Evolutionary conservation across 345 rosid species (phyloP).

Genomic region (Gossypium herbaceum): DNA sequence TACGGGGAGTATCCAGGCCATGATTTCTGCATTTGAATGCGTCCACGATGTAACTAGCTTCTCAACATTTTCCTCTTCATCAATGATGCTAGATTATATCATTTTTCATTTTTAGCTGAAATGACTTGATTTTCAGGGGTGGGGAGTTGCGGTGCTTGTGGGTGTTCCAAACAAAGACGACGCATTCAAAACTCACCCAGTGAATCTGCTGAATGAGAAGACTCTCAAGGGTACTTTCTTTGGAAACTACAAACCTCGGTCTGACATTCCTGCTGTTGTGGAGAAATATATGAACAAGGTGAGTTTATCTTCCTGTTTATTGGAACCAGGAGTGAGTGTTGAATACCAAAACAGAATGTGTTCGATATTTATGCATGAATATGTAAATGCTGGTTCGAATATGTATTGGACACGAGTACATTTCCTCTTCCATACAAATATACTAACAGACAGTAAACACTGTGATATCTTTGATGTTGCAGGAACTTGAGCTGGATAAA

Average conservation of each 20-base stretch:
- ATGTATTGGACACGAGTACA: too few relatives aligned
- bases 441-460: neutral
- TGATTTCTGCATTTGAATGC: constrained; percentile 88
- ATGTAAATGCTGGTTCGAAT: too few relatives aligned
- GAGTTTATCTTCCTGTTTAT: neutral
- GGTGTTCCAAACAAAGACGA: constrained; percentile 69
- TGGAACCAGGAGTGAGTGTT: too few relatives aligned
- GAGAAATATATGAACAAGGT: constrained; percentile 65
- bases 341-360: too few relatives aligned
- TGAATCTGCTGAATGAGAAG: constrained; percentile 58
- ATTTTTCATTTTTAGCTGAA: neutral
- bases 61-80: neutral
- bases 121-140: constrained; percentile 40
- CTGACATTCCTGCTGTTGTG: constrained; percentile 59
- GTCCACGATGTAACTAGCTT: constrained; percentile 64
- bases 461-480: neutral
- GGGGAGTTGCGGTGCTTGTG: constrained; percentile 75
- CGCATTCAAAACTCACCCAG: constrained; percentile 52
- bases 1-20: constrained; percentile 62
- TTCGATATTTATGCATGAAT: too few relatives aligned
- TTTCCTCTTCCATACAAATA: neutral
- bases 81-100: neutral
- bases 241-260: constrained; percentile 63
- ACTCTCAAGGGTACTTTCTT: constrained; percentile 69
- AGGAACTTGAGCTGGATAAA: constrained; percentile 54